Conservation (phyloP, 2,329 filamentous ascomycete species). For the Escovopsis weberi region DNA sequence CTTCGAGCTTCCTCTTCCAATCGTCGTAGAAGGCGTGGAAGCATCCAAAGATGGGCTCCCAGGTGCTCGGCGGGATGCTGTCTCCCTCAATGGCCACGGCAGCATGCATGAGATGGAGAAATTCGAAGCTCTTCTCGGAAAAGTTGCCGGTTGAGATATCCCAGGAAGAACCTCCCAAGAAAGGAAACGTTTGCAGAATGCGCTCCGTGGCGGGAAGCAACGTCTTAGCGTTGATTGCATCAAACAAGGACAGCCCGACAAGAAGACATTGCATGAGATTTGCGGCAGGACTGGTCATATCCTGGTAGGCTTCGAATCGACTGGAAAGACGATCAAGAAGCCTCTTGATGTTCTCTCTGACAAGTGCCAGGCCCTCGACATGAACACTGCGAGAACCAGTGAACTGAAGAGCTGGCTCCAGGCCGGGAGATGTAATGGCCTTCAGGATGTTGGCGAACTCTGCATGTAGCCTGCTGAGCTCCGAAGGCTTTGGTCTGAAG, state of each 20-base stretch:
- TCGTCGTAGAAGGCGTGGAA: constrained; percentile 62
- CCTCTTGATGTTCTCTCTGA: constrained; percentile 45
- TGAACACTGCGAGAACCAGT: constrained; percentile 1
- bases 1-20: constrained; percentile 64
- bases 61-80: constrained; percentile 25
- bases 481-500: constrained; percentile 54
- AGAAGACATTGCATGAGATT: constrained; percentile 69
- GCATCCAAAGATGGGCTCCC: constrained; percentile 45
- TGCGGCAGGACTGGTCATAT: constrained; percentile 64
- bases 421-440: constrained; percentile 36
- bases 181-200: constrained; percentile 36
- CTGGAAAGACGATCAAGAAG: constrained; percentile 55
- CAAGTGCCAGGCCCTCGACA: constrained; percentile 30
- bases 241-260: constrained; percentile 54
- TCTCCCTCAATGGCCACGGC: constrained; percentile 33
- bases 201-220: constrained; percentile 19
- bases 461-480: constrained; percentile 59
- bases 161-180: constrained; percentile 35
- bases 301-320: constrained; percentile 67
- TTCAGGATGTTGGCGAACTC: constrained; percentile 70
- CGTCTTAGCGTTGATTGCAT: constrained; percentile 27
- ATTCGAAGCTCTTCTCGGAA: constrained; percentile 24
- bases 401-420: constrained; percentile 20
- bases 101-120: constrained; percentile 22
- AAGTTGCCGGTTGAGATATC: constrained; percentile 9